These are phyloP conservation scores for Coemansia sp. DNA, from an alignment of 192 early-diverging fungal species.

Conservation along the genomic window DNA sequence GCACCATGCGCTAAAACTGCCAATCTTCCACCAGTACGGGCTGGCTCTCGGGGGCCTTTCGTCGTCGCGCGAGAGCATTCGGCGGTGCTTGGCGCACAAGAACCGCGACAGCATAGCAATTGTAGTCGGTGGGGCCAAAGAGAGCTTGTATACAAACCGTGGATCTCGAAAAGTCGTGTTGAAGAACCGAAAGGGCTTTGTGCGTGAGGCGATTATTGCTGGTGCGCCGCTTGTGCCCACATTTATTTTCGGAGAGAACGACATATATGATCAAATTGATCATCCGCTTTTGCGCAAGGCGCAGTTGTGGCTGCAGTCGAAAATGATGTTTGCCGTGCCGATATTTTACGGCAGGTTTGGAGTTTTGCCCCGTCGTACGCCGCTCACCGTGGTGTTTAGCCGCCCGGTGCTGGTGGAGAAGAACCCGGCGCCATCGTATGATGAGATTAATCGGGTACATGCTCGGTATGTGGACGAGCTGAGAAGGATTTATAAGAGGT, in stretches of 20 bases:
- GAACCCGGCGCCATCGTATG: conserved; percentile 22
- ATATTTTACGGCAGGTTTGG: conserved; percentile 78
- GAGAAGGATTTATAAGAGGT: conserved; percentile 31
- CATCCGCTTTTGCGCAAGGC: conserved; percentile 62
- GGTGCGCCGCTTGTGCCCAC: conserved; percentile 84
- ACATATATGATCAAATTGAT: conserved; percentile 78
- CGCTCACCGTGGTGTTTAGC: conserved; percentile 36
- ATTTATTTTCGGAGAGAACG: conserved; percentile 93
- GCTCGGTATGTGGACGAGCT: conserved; percentile 37
- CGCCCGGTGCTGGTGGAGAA: conserved; percentile 33
- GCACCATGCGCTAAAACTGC: conserved; percentile 75
- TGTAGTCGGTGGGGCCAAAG: conserved; percentile 90
- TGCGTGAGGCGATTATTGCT: conserved; percentile 83
- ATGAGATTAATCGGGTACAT: conserved; percentile 42
- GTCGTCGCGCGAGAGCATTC: conserved; percentile 75
- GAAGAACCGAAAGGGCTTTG: conserved; percentile 84
- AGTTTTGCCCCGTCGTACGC: conserved; percentile 45
- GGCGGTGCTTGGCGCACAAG: conserved; percentile 69
- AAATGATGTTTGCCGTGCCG: conserved; percentile 72
- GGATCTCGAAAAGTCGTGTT: conserved; percentile 68
- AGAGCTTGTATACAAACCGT: conserved; percentile 71
- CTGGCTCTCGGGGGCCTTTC: conserved; percentile 75
- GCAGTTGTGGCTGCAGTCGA: conserved; percentile 72
- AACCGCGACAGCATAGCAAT: conserved; percentile 82
- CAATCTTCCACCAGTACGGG: conserved; percentile 82